Conservation (phyloP, 2,329 filamentous ascomycete genomes). For the Pezicula rhizophila region DNA sequence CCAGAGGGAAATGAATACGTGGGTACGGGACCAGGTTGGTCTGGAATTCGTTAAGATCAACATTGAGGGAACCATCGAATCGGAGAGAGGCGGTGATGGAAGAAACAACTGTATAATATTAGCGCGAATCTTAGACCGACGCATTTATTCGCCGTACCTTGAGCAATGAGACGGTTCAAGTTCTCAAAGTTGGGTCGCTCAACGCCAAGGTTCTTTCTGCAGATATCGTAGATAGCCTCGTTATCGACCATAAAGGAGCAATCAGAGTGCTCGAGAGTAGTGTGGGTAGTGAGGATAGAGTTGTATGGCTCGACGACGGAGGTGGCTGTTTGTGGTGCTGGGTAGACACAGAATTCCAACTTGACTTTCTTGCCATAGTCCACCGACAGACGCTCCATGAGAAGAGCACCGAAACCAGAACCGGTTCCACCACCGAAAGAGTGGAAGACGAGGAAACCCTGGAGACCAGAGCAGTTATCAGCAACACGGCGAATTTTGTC, state of each 20-base stretch:
- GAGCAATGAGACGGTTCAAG: constrained; percentile 96
- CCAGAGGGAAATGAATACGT: constrained; percentile 98
- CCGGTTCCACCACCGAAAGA: constrained; percentile 98
- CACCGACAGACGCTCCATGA: constrained; percentile 98
- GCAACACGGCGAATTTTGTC: constrained; percentile 97
- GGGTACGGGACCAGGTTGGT: constrained; percentile 99
- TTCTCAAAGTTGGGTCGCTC: constrained; percentile 98
- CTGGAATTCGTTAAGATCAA: constrained; percentile 99
- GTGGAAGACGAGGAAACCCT: constrained; percentile 99
- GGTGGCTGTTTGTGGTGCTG: constrained; percentile 92
- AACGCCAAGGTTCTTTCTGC: constrained; percentile 93
- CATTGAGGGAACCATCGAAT: constrained; percentile 97
- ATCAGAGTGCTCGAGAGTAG: constrained; percentile 97
- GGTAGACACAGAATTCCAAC: constrained; percentile 99
- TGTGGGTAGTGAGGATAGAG: constrained; percentile 98
- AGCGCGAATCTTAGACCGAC: constrained; percentile 14
- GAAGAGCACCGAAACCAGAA: constrained; percentile 94
- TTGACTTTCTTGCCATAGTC: constrained; percentile 99
- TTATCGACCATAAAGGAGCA: constrained; percentile 99
- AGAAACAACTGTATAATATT: constrained; percentile 67
- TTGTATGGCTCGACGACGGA: constrained; percentile 99
- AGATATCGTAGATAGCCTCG: constrained; percentile 99
- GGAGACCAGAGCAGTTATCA: constrained; percentile 95
- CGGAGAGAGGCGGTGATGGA: constrained; percentile 97
- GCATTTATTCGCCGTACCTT: constrained; percentile 53